These are phyloP conservation scores for Pythium sukuiense DNA, from an alignment of 352 stramenopile species.

Conservation along the genomic window DNA sequence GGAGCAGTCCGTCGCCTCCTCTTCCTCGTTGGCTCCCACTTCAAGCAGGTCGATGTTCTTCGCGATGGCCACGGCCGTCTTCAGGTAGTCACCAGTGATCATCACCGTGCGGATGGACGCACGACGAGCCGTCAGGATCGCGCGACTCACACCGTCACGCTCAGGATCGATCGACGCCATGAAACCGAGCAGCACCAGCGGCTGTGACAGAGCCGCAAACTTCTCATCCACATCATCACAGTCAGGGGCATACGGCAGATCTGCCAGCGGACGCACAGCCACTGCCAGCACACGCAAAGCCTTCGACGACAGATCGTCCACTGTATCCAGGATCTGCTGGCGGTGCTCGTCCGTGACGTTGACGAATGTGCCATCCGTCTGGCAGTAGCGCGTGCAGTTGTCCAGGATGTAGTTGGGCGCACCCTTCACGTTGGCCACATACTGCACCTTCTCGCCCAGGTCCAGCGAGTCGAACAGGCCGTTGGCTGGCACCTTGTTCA, in stretches of 20 bases:
- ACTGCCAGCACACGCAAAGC: constrained; percentile 67
- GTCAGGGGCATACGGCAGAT: constrained; percentile 35
- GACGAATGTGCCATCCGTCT: constrained; percentile 23
- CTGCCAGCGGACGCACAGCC: constrained; percentile 43
- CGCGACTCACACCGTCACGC: constrained; percentile 37
- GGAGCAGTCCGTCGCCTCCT: constrained; percentile 53
- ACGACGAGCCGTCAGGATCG: constrained; percentile 33
- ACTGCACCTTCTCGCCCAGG: constrained; percentile 2
- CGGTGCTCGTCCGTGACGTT: constrained; percentile 11
- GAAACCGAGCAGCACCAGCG: constrained; percentile 85
- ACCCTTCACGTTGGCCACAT: constrained; percentile 28
- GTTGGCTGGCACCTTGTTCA: constrained; percentile 15
- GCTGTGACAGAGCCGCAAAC: constrained; percentile 32
- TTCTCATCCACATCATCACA: constrained; percentile 32
- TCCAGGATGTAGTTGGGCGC: constrained; percentile 33
- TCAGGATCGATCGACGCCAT: constrained; percentile 78
- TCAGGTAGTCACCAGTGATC: constrained; percentile 91
- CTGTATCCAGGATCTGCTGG: constrained; percentile 31
- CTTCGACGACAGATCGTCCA: constrained; percentile 36
- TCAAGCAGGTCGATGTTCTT: constrained; percentile 80
- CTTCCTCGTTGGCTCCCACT: constrained; percentile 38
- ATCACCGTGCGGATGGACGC: constrained; percentile 66
- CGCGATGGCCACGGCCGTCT: constrained; percentile 91
- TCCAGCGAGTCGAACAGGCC: constrained; percentile 17
- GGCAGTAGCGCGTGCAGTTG: constrained; percentile 22